phyloP scores from a whole-genome alignment of 1,284 basidiomycete species.

The Moesziomyces antarcticus region DNA sequence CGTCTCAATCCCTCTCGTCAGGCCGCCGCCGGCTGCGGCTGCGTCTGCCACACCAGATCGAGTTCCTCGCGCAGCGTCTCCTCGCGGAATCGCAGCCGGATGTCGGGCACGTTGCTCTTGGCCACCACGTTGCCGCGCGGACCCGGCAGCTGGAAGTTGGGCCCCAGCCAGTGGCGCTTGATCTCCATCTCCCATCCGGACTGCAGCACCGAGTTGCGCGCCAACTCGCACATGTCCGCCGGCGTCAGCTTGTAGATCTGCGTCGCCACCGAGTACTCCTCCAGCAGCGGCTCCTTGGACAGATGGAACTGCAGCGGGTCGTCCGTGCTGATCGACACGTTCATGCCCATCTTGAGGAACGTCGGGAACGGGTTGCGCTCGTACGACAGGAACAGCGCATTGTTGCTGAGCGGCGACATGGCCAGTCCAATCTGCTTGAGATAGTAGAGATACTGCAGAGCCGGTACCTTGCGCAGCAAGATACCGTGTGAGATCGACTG shows the following conservation, averaged over 20 bases:
- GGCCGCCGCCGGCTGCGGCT: constrained; percentile 12
- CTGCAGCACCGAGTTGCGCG: constrained; percentile 94
- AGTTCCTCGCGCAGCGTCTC: constrained; percentile 85
- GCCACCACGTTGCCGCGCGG: constrained; percentile 62
- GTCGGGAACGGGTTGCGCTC: constrained; percentile 97
- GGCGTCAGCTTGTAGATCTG: constrained; percentile 68
- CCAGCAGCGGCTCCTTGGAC: constrained; percentile 82
- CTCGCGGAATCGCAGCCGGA: constrained; percentile 86
- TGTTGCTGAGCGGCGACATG: constrained; percentile 98
- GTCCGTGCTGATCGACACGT: constrained; percentile 96
- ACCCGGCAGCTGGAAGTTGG: constrained; percentile 78
- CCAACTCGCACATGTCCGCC: constrained; percentile 80
- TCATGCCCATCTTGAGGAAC: constrained; percentile 95
- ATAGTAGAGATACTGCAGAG: constrained; percentile 80
- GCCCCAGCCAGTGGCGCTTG: constrained; percentile 86
- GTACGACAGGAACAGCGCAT: constrained; percentile 95
- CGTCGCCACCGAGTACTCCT: constrained; percentile 98
- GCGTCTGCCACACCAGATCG: constrained; percentile 55
- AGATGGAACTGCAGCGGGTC: constrained; percentile 75
- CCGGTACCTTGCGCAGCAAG: constrained; percentile 94
- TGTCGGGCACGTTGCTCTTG: constrained; percentile 90
- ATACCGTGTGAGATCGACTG: constrained; percentile 99
- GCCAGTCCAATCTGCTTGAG: constrained; percentile 73
- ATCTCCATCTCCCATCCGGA: constrained; percentile 99
- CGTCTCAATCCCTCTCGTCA: no score